These are phyloP conservation scores for Leccinum huronense DNA, from an alignment of 1,284 basidiomycete species.

Conservation along the genomic window DNA sequence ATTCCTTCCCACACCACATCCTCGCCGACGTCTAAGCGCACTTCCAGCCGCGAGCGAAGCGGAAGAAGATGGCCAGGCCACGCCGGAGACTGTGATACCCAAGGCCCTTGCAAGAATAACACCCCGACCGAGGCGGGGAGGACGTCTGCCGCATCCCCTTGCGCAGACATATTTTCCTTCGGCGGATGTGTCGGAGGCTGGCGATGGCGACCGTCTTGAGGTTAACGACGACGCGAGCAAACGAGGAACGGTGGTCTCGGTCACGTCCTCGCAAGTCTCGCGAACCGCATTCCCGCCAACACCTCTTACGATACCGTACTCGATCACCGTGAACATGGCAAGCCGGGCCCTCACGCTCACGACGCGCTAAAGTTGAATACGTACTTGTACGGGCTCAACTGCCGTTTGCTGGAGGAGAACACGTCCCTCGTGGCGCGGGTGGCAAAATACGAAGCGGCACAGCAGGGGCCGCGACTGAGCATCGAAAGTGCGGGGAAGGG, in stretches of 20 bases:
- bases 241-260: constrained; percentile 67
- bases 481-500: constrained; percentile 28
- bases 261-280: constrained; percentile 79
- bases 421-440: constrained; percentile 54
- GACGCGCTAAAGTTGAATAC: constrained; percentile 79
- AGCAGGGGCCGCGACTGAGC: constrained; percentile 25
- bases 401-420: constrained; percentile 79
- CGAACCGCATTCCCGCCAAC: constrained; percentile 74
- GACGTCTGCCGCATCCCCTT: constrained; percentile 60
- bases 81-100: constrained; percentile 36
- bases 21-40: constrained; percentile 38
- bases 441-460: constrained; percentile 43
- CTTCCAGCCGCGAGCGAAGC: constrained; percentile 25
- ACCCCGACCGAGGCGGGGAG: constrained; percentile 48
- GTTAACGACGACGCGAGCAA: constrained; percentile 38
- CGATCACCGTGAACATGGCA: constrained; percentile 63
- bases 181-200: constrained; percentile 20
- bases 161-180: constrained; percentile 40
- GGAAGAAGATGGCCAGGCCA: constrained; percentile 20
- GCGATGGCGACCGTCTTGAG: constrained; percentile 12
- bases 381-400: constrained; percentile 79
- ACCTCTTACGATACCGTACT: constrained; percentile 80
- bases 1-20: constrained; percentile 60
- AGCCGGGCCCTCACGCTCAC: constrained; percentile 57
- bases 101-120: constrained; percentile 61